Evolutionary conservation across 306 rosid genomes (phyloP).

Genomic region (Biancaea sappan): DNA sequence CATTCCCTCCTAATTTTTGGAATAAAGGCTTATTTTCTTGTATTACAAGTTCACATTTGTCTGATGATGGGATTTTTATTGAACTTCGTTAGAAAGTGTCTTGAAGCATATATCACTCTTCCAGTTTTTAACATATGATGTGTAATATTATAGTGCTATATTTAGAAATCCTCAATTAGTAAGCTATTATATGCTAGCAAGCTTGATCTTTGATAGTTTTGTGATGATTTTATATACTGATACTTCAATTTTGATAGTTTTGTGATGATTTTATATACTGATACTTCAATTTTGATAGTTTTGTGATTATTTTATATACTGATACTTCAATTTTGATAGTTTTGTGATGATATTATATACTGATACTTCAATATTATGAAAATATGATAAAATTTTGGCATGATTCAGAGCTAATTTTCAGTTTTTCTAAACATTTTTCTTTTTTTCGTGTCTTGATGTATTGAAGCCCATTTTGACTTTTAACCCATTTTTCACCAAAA

Average conservation of each 20-base stretch:
- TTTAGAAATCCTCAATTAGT: not conserved
- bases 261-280: no score
- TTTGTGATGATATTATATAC: no score
- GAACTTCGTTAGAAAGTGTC: not conserved
- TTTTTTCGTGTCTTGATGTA: not conserved
- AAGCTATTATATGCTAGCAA: not conserved
- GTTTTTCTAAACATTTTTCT: not conserved
- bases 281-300: no score
- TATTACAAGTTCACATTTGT: not conserved
- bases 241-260: no score
- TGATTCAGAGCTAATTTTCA: not conserved
- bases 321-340: no score
- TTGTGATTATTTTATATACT: no score
- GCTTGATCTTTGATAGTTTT: no score
- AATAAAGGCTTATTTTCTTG: not conserved
- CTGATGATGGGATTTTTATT: not conserved
- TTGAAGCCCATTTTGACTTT: no score
- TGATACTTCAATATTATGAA: no score
- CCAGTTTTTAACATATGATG: not conserved
- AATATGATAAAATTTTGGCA: not conserved
- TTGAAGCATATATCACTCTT: not conserved
- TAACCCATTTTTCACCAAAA: not conserved
- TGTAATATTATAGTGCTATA: not conserved
- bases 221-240: no score
- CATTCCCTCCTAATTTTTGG: not conserved